Evolutionary conservation across 129 eudicot genomes (phyloP), one percentile per base, ranked within the genome.

Genomic region (Lactuca saligna): DNA sequence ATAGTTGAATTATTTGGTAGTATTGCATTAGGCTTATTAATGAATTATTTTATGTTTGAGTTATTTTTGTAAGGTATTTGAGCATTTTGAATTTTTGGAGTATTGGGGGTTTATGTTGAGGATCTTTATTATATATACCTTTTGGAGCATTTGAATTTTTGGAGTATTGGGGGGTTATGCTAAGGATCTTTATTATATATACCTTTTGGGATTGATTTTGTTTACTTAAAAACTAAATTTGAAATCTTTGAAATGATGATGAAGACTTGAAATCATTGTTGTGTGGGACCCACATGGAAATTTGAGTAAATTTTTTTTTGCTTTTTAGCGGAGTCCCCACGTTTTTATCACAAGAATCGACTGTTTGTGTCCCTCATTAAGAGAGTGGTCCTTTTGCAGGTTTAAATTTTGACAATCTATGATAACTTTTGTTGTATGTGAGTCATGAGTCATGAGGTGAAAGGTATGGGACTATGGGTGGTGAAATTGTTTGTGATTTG

Each of bases 1-100:
- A 49, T 76, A 76, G 80, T 53, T 68, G 61, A 54, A 54, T 68
- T 76, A 13, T 41, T 61, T 76, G 10, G 65, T 69, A 68, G 58
- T 54, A 15, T 39, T 61, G 69, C 70, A 16, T 68, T 68, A 76
- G 70, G 62, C 37, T 62, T 34, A 13, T 25, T 38, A 12, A 15
- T 12, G 12, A 61, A 38, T 61, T 63, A 54, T 39, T 39, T 54
- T 73, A 20, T 25, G 37, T 17, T 49, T 37, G 64, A 16, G 29
- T 65, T 56, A 46, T 31, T 57, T 57, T 56, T 75, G 48, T 46
- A 66, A 66, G 58, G 73, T 20, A 42, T 65, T 74, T 58, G n/a
- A 42, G 75, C 57, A 70, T 70, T 70, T 57, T 42, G 11, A 42
- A 55, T 65, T 74, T 71, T 74, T 74, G 59, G 12, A 48, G 60